Base-by-base conservation (phyloP, 345 rosid species). In the Murraya koenigii region DNA sequence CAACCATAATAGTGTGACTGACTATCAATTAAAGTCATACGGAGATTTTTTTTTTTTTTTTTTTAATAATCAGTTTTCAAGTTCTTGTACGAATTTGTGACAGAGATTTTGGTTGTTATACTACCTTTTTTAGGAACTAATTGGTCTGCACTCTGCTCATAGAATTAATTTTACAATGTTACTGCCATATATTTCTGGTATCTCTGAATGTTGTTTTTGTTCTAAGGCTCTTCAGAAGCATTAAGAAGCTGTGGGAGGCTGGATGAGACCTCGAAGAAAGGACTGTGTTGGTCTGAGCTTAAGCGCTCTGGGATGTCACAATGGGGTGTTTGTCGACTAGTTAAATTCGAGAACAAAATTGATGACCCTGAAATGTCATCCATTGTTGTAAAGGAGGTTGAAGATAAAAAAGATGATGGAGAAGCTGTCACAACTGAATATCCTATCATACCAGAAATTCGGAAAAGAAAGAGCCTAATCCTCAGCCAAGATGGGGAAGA, bases 381-480 rank as follows among this genome's bases (percentile, higher is more conserved):
- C 39, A 67, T 80, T 8, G 2, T 58, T 61, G 77, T 89, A 47
- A 62, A 84, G 73, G 80, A 85, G 67, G 77, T 78, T 54, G 84
- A 77, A 60, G 81, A 86, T 25, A 80, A 54, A 73, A 79, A 78
- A 80, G 88, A 82, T 68, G 83, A 76, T 65, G 74, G 85, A 71
- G 85, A 73, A 65, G 77, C 56, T 77, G 77, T 67, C 33, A 68
- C 69, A 62, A 49, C 64, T 35, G 85, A 78, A 62, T 47, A 83
- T 70, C 73, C 65, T 58, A 76, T 79, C 23, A 70, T 81, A 35
- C 77, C 80, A 59, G 86, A 82, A 54, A 26, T 39, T 63, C 78
- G 41, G 19, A 90, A 92, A 78, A 82, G 91, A 67, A 85, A 85
- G 80, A 74, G 80, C 11, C 84, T 66, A 70, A 8, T 82, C 19